These are phyloP conservation scores for Xylariaceae sp. DNA, from an alignment of 2,329 filamentous ascomycete species.

Conservation along the genomic window DNA sequence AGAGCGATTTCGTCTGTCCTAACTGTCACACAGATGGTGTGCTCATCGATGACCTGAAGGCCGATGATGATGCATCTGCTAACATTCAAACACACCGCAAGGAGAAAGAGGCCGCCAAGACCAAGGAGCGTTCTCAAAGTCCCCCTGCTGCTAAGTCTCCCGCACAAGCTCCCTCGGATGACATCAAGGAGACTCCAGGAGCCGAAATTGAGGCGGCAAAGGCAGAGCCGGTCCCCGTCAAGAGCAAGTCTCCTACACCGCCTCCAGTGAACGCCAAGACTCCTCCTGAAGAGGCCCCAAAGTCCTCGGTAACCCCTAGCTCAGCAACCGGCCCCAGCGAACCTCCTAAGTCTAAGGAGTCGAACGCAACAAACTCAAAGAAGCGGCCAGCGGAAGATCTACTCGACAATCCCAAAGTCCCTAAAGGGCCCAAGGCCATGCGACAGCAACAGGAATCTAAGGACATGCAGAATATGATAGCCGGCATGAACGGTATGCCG, in stretches of 20 bases:
- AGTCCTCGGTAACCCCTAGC: constrained; percentile 20
- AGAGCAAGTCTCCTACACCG: constrained; percentile 22
- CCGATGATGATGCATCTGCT: constrained; percentile 72
- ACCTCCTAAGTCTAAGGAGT: constrained; percentile 14
- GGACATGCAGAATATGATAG: constrained; percentile 42
- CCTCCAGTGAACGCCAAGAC: constrained; percentile 27
- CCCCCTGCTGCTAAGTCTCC: constrained; percentile 33
- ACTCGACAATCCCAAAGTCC: constrained; percentile 59
- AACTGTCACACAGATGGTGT: constrained; percentile 87
- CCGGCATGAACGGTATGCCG: constrained; percentile 43
- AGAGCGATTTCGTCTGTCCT: constrained; percentile 95
- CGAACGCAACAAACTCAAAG: constrained; percentile 44
- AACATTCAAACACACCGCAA: constrained; percentile 74
- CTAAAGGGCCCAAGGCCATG: constrained; percentile 64
- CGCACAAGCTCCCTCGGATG: constrained; percentile 17
- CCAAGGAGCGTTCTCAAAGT: constrained; percentile 45
- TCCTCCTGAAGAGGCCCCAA: constrained; percentile 17
- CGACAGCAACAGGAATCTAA: constrained; percentile 46
- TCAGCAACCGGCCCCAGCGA: constrained; percentile 19
- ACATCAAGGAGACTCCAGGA: constrained; percentile 31
- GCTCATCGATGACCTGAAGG: constrained; percentile 83
- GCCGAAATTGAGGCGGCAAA: constrained; percentile 25
- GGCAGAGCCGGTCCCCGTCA: constrained; percentile 16
- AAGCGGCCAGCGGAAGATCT: constrained; percentile 80
- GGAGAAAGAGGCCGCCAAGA: constrained; percentile 47